Evolutionary conservation across 2,329 filamentous ascomycete genomes (phyloP), one percentile per base, ranked within the genome.

Genomic region (Magnaporthiopsis incrustans): DNA sequence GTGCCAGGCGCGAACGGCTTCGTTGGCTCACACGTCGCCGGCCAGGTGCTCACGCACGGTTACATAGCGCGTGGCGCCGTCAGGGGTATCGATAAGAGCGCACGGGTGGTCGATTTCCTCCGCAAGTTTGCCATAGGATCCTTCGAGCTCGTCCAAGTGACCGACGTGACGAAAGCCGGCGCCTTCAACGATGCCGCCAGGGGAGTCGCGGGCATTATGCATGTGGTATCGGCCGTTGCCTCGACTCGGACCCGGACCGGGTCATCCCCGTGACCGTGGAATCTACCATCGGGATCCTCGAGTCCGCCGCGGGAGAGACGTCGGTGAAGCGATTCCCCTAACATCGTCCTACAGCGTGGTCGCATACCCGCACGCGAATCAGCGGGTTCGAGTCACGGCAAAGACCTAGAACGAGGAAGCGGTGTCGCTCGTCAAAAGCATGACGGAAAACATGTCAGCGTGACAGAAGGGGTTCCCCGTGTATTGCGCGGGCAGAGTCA

Each of bases 31-130:
- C 74, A 80, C n/a, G 70, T 78, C 8, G 75, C 73, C 5, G 71
- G 77, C 56, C 72, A 78, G 60, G 68, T 79, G 15, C 73, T 81
- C 0, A 62, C 68, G 0, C 69, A 69, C 0, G 79, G 79, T 5
- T 81, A 77, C 67, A 73, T 72, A 3, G 79, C 82, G 11, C 76
- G 78, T 12, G 79, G 78, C 0, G 77, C 77, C 2, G 75, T 76
- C 15, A 77, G 79, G 0, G 66, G 72, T 59, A 32, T 66, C 0
- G 67, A 69, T 2, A 78, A 75, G 65, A 71, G 68, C 33, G 61
- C 69, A 0, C 78, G 76, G 74, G 58, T 76, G 8, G 63, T 57
- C 2, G 61, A 67, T 0, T 44, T 68, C 1, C 76, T 77, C 5
- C 66, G 71, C 15, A 68, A 68, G 12, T 72, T 75, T 57, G 75